Evolutionary conservation across 2,329 filamentous ascomycete genomes (phyloP).

Genomic region (Fonsecaea multimorphosa): DNA sequence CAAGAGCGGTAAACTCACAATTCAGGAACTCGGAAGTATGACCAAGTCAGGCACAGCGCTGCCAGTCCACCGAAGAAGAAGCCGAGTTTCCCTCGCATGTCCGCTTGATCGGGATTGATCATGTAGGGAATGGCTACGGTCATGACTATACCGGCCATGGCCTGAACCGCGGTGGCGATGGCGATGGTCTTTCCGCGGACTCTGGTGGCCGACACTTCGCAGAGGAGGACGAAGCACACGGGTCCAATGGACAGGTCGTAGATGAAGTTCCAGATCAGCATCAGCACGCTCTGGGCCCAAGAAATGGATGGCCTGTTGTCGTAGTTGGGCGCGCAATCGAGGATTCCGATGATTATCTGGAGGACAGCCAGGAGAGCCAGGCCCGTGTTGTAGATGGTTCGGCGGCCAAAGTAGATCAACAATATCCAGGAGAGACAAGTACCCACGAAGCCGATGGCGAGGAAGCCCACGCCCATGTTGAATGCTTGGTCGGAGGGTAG

Average conservation of each 20-base stretch:
- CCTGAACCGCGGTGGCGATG: conserved; percentile 50
- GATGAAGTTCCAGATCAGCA: conserved; percentile 50
- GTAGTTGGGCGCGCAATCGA: conserved; percentile 48
- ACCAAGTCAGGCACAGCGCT: conserved; percentile 44
- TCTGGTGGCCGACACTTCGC: conserved; percentile 53
- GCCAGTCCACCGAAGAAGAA: conserved; percentile 44
- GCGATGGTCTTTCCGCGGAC: conserved; percentile 55
- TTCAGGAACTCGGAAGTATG: conserved; percentile 42
- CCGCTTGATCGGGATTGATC: conserved; percentile 39
- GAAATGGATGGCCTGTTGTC: conserved; percentile 39
- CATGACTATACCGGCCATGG: conserved; percentile 49
- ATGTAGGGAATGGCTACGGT: conserved; percentile 50
- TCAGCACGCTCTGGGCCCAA: conserved; percentile 48
- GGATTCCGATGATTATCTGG: conserved; percentile 50
- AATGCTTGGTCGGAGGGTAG: conserved; percentile 47
- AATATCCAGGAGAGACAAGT: conserved; percentile 48
- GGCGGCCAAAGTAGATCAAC: conserved; percentile 45
- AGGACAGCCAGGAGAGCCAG: conserved; percentile 44
- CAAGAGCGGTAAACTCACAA: conserved; percentile 27
- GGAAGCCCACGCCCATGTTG: conserved; percentile 49
- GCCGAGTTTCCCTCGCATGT: conserved; percentile 43
- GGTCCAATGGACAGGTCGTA: conserved; percentile 51
- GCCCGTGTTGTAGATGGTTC: conserved; percentile 45
- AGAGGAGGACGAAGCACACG: conserved; percentile 55
- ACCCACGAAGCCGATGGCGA: conserved; percentile 49